These are phyloP conservation scores for Starmerella sirachaensis DNA, from an alignment of 805 yeast species.

Conservation along the genomic window DNA sequence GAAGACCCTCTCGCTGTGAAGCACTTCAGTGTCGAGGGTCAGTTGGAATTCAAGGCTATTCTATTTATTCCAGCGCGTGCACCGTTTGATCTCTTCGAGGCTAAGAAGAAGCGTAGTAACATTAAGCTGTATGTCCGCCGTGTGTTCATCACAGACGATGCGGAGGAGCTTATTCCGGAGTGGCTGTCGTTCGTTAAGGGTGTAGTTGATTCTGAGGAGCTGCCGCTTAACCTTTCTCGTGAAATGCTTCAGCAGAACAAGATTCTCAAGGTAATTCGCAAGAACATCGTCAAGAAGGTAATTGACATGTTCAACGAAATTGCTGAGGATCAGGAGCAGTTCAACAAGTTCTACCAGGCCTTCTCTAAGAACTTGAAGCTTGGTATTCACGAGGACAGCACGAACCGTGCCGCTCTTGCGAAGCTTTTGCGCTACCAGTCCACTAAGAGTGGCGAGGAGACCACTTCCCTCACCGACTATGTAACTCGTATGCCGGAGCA, in stretches of 20 bases:
- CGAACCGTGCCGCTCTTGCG: slow-evolving; percentile 91
- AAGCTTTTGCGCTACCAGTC: slow-evolving; percentile 95
- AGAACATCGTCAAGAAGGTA: slow-evolving; percentile 96
- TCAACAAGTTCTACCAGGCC: slow-evolving; percentile 95
- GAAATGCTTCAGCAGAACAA: slow-evolving; percentile 99
- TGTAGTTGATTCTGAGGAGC: slow-evolving; percentile 99
- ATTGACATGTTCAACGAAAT: slow-evolving; percentile 98
- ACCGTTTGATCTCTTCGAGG: slow-evolving; percentile 95
- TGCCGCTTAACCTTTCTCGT: slow-evolving; percentile 99
- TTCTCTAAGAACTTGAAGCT: slow-evolving; percentile 96
- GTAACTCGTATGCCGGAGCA: slow-evolving; percentile 99
- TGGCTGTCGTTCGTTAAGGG: slow-evolving; percentile 97
- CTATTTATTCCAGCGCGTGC: slow-evolving; percentile 98
- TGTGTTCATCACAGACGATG: slow-evolving; percentile 98
- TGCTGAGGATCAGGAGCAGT: slow-evolving; percentile 97
- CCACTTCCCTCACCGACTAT: slow-evolving; percentile 90
- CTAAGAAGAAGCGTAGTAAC: slow-evolving; percentile 98
- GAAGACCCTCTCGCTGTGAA: slow-evolving; percentile 99
- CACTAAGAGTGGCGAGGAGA: slow-evolving; percentile 87
- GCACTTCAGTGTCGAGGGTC: slow-evolving; percentile 99
- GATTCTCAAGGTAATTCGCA: slow-evolving; percentile 97
- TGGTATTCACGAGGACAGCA: slow-evolving; percentile 98
- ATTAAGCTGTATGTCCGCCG: slow-evolving; percentile 98
- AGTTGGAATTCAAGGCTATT: slow-evolving; percentile 97
- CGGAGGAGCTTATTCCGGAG: slow-evolving; percentile 98